Evolutionary conservation across 1,139 yeast genomes (phyloP).

Genomic region (Hyphopichia wangnamkhiaoensis): DNA sequence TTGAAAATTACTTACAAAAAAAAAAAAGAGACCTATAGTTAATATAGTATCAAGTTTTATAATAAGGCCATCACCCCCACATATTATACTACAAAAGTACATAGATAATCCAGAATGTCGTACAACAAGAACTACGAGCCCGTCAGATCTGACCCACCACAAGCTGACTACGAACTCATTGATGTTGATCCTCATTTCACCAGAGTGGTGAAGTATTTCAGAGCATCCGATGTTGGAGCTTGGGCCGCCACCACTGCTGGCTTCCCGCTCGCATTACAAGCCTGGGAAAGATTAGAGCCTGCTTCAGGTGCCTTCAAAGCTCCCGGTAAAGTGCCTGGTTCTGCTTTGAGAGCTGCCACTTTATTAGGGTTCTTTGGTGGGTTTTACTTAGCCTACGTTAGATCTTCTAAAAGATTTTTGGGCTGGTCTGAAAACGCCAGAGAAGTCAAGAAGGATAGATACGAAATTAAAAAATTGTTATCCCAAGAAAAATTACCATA

Average conservation of each 20-base stretch:
- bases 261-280: conserved; percentile 58
- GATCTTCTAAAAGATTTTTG: conserved; percentile 71
- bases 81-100: conserved; percentile 2
- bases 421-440: conserved; percentile 75
- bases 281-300: conserved; percentile 68
- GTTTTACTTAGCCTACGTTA: conserved; percentile 64
- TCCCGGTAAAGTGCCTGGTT: conserved; percentile 54
- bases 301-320: conserved; percentile 59
- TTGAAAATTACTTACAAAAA: conserved; percentile 17
- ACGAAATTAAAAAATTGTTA: conserved; percentile 68
- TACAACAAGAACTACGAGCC: conserved; percentile 44
- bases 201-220: conserved; percentile 72
- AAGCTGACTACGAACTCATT: conserved; percentile 54
- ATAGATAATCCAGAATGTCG: conserved; percentile 30
- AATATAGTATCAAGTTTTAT: conserved; percentile 5
- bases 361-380: conserved; percentile 72
- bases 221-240: conserved; percentile 63
- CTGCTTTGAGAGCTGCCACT: conserved; percentile 59
- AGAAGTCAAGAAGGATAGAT: conserved; percentile 74
- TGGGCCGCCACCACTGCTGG: conserved; percentile 72
- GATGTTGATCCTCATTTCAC: conserved; percentile 80
- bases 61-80: background rate
- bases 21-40: conserved; percentile 9
- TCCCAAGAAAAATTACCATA: conserved; percentile 70
- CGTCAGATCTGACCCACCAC: conserved; percentile 45